Evolutionary conservation across 345 rosid species (phyloP).

Genomic region (Excoecaria agallocha): DNA sequence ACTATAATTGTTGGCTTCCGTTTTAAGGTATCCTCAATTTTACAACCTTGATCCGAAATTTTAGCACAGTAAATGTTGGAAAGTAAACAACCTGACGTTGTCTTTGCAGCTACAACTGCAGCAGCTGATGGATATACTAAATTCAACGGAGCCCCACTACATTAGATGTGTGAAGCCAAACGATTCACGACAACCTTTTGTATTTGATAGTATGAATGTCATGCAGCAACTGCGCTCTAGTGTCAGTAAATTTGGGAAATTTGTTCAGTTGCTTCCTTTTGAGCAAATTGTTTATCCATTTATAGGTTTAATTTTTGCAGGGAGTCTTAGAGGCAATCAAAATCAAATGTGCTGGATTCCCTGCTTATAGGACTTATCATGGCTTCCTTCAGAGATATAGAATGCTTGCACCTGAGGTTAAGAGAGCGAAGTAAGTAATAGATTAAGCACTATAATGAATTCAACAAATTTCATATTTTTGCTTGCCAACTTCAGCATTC

Average conservation of each 20-base stretch:
- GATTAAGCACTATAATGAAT: constrained; percentile 5
- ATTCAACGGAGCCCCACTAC: constrained; percentile 85
- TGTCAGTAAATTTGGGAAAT: constrained; percentile 45
- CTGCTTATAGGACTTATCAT: constrained; percentile 61
- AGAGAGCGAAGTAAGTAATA: constrained; percentile 46
- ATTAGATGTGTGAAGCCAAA: constrained; percentile 96
- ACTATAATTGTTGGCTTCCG: constrained; percentile 82
- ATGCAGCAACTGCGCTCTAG: constrained; percentile 89
- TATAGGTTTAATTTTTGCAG: constrained; percentile 41
- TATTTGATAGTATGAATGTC: constrained; percentile 61
- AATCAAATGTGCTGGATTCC: constrained; percentile 85
- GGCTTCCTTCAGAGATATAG: constrained; percentile 64
- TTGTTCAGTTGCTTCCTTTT: neutral
- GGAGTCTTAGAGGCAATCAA: constrained; percentile 96
- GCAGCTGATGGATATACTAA: constrained; percentile 85
- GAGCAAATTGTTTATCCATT: constrained; percentile 20
- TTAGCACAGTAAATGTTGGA: neutral
- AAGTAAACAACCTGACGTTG: constrained; percentile 15
- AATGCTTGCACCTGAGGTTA: constrained; percentile 66
- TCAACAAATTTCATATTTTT: neutral
- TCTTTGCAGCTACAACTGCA: constrained; percentile 84
- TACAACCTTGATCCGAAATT: neutral
- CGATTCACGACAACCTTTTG: constrained; percentile 49
- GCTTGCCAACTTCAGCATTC: constrained; percentile 20
- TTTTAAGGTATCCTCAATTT: constrained; percentile 57